Base-by-base conservation (phyloP, 2,329 filamentous ascomycete genomes). In the Alternaria sp. region DNA sequence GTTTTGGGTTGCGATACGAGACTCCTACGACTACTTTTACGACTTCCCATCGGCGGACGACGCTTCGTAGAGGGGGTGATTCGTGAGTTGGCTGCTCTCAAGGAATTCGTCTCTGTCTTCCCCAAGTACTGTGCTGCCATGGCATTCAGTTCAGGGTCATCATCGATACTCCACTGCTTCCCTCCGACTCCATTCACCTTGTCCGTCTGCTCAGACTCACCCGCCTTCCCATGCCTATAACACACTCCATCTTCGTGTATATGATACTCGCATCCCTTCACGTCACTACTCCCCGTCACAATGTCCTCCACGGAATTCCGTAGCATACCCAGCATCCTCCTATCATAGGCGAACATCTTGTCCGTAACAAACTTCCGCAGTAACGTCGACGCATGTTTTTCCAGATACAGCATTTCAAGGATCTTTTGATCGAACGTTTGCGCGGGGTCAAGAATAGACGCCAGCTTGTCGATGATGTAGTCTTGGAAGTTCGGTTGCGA, bases 401-500 rank as follows among this genome's bases (percentile, higher is more conserved):
- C 67, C 5, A 67, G 5, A 10, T 64, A 64, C 5, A 67, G 25
- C 1, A 59, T 13, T 8, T 59, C 62, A 2, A 67, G 25, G 0
- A 69, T 36, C 13, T 59, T 53, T 6, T 61, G n/a, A 36, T 67
- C 62, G 4, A 61, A 59, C 1, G 43, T 53, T 17, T 69, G 67
- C 3, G 60, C 54, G 1, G 59, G 28, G 19, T 59, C 32, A 8
- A 67, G 46, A 13, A 60, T 13, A 6, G 12, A 21, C 0, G 49
- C 5, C 19, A 69, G 54, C 4, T 44, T 45, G 21, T 67, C 67
- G 23, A 69, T 63, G 13, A 69, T 49, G 43, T 64, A 57, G 40
- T 69, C 67, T 25, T 69, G 67, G 19, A 69, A 67, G 3, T 63
- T 21, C 10, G 60, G 46, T 15, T 69, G 63, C 13, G 45, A 23